These are phyloP conservation scores for Phytophthora tentaculata DNA, from an alignment of 352 stramenopile species.

Conservation along the genomic window DNA sequence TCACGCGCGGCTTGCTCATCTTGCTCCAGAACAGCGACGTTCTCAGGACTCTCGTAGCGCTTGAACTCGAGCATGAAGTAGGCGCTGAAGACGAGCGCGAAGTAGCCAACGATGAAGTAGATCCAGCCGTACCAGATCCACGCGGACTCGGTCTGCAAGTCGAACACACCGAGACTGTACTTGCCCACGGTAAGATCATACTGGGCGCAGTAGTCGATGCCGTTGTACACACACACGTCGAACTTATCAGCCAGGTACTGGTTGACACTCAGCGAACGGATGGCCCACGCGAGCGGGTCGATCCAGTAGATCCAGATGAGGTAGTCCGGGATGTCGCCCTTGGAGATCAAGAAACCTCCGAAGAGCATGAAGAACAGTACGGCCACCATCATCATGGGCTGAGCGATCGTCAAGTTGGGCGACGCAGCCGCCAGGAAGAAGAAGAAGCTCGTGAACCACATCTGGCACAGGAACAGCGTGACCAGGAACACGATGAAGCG, in stretches of 20 bases:
- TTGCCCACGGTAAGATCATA: neutral
- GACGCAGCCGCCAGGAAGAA: conserved; percentile 58
- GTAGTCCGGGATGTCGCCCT: conserved; percentile 54
- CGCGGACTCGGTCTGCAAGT: neutral
- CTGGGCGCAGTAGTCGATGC: neutral
- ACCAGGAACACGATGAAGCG: conserved; percentile 65
- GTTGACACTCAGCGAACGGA: conserved; percentile 64
- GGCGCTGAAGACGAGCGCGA: neutral
- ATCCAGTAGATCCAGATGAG: conserved; percentile 87
- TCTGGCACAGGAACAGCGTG: conserved; percentile 68
- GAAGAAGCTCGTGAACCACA: conserved; percentile 75
- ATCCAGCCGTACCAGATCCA: neutral
- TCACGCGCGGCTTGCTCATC: neutral
- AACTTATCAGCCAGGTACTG: neutral
- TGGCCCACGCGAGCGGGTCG: conserved; percentile 68
- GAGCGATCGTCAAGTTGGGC: conserved; percentile 58
- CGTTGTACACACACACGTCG: neutral
- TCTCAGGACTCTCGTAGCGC: neutral
- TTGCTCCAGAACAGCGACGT: conserved; percentile 4
- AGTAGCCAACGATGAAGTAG: conserved; percentile 1
- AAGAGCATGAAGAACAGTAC: neutral
- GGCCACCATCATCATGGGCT: conserved; percentile 28
- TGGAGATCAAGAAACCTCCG: neutral
- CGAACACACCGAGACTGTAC: neutral
- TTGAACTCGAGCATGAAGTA: neutral